phyloP scores from a whole-genome alignment of 768 basidiomycete species.

The Punctularia strigosozonata region DNA sequence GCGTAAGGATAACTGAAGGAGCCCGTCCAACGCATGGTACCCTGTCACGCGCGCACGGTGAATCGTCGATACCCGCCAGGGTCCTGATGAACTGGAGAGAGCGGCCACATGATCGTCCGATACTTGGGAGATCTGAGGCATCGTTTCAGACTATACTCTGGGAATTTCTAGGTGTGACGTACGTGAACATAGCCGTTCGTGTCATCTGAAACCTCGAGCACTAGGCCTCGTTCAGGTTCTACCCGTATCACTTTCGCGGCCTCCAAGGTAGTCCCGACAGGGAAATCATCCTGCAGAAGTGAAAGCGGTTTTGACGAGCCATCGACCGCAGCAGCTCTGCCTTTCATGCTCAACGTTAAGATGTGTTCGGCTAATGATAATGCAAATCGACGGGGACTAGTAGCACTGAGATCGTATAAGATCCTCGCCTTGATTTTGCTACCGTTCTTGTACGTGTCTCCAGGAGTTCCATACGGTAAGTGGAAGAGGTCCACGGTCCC shows the following conservation, averaged over 20 bases:
- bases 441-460: constrained; percentile 43
- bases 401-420: constrained; percentile 60
- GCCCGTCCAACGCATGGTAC: constrained; percentile 74
- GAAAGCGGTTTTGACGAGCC: constrained; percentile 10
- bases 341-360: constrained; percentile 23
- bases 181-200: constrained; percentile 84
- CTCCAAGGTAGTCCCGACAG: constrained; percentile 64
- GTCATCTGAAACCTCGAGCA: constrained; percentile 51
- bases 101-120: constrained; percentile 84
- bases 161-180: constrained; percentile 20
- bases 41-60: constrained; percentile 86
- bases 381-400: constrained; percentile 75
- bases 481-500: constrained; percentile 84
- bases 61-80: constrained; percentile 68
- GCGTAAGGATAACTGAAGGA: constrained; percentile 81
- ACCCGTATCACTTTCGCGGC: constrained; percentile 61
- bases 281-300: constrained; percentile 44
- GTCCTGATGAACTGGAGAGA: constrained; percentile 56
- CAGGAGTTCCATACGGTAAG: constrained; percentile 32
- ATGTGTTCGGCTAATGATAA: constrained; percentile 68
- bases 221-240: constrained; percentile 74
- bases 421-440: constrained; percentile 78
- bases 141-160: constrained; percentile 4
- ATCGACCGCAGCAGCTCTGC: no score
- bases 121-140: constrained; percentile 75